phyloP scores from a whole-genome alignment of 208 protist genomes.

The Trypanosoma platydactyli region DNA sequence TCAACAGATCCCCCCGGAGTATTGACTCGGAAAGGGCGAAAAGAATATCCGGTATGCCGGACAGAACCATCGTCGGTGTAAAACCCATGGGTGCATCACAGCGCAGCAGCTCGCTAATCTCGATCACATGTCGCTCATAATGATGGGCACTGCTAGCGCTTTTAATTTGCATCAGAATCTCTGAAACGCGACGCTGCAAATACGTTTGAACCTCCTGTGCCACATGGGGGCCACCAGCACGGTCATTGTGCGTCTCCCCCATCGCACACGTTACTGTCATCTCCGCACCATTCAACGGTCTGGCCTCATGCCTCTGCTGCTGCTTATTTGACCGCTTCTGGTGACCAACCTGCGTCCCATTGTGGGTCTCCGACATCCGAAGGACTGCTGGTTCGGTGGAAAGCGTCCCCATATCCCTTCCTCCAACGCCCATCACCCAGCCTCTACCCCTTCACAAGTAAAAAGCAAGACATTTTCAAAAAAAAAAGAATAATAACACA shows the following conservation, averaged over 20 bases:
- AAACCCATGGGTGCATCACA: constrained; percentile 56
- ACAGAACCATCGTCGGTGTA: constrained; percentile 62
- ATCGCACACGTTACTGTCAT: constrained; percentile 20
- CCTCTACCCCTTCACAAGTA: background rate
- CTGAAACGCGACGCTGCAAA: constrained; percentile 29
- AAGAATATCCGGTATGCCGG: constrained; percentile 49
- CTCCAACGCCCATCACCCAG: background rate
- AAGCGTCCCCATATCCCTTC: background rate
- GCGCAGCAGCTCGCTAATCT: constrained; percentile 54
- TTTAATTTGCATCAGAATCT: constrained; percentile 33
- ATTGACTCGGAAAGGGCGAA: constrained; percentile 29
- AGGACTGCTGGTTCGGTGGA: background rate
- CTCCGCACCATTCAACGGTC: background rate
- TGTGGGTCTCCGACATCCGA: background rate
- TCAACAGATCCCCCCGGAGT: constrained; percentile 17
- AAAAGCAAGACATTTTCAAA: background rate
- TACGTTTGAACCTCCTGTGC: constrained; percentile 26
- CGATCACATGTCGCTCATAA: constrained; percentile 33
- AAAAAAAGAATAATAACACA: constrained; percentile 6
- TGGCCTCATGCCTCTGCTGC: background rate
- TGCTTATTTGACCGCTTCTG: background rate
- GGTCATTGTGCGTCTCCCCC: constrained; percentile 1
- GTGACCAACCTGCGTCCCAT: background rate
- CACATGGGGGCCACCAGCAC: background rate
- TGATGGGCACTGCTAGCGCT: constrained; percentile 34